Evolutionary conservation across 2,329 filamentous ascomycete species (phyloP).

Genomic region (Karstenula rhodostoma): DNA sequence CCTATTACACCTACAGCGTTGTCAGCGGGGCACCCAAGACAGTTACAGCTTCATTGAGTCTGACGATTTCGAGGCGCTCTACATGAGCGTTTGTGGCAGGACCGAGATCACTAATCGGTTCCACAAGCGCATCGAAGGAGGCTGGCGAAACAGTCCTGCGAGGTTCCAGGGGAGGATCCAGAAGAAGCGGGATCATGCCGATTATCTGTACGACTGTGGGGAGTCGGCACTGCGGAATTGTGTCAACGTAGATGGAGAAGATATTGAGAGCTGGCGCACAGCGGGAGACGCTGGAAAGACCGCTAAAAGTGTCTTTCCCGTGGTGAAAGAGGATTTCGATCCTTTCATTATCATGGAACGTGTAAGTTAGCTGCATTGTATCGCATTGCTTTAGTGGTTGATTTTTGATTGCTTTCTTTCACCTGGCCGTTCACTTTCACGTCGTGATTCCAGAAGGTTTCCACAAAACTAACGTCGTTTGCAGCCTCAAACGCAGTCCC

Average conservation of each 20-base stretch:
- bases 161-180: neutral
- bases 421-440: neutral
- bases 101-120: neutral
- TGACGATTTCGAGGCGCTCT: constrained; percentile 1
- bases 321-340: neutral
- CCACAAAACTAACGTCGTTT: neutral
- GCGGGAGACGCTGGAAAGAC: neutral
- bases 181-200: neutral
- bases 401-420: neutral
- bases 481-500: neutral
- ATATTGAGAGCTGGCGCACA: neutral
- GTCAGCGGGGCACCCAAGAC: neutral
- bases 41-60: neutral
- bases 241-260: neutral
- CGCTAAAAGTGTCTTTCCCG: neutral
- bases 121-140: neutral
- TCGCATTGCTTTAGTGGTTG: neutral
- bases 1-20: neutral
- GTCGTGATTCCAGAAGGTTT: neutral
- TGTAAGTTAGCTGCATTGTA: neutral
- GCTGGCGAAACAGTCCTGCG: neutral
- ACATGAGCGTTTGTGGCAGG: neutral
- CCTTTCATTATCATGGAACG: neutral
- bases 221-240: constrained; percentile 3
- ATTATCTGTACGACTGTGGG: neutral